These are phyloP conservation scores for Calonectria henricotiae DNA, from an alignment of 2,329 filamentous ascomycete species.

Conservation along the genomic window DNA sequence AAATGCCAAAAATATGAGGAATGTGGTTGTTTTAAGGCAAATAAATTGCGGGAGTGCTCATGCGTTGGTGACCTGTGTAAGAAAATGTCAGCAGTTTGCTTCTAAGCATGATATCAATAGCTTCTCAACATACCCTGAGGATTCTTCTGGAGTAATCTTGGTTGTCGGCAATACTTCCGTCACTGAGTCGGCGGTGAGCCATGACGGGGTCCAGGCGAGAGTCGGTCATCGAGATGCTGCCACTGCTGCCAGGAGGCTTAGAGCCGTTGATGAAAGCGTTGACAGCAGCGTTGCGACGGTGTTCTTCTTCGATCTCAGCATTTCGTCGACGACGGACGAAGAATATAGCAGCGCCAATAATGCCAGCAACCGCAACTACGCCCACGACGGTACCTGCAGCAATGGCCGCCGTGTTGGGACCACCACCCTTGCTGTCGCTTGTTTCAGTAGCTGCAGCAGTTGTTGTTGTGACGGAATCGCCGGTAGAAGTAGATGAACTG, in stretches of 20 bases:
- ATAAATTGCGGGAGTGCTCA: constrained; percentile 57
- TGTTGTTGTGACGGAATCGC: constrained; percentile 13
- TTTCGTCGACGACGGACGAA: constrained; percentile 84
- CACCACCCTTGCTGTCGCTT: constrained; percentile 52
- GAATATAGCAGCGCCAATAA: constrained; percentile 80
- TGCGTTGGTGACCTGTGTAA: constrained; percentile 72
- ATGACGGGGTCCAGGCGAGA: constrained; percentile 90
- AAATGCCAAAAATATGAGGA: constrained; percentile 58
- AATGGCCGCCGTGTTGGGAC: constrained; percentile 85
- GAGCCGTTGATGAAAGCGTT: constrained; percentile 81
- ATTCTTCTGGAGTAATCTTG: constrained; percentile 97
- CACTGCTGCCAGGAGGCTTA: constrained; percentile 76
- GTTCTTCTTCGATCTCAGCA: constrained; percentile 86
- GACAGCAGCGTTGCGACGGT: constrained; percentile 85
- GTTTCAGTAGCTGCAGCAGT: constrained; percentile 43
- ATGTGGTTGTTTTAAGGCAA: constrained; percentile 39
- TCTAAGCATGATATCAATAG: background rate
- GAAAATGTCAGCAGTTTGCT: constrained; percentile 38
- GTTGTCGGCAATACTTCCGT: constrained; percentile 97
- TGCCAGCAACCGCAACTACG: constrained; percentile 78
- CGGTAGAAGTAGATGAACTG: background rate
- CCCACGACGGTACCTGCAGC: constrained; percentile 91
- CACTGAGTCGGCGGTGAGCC: constrained; percentile 87
- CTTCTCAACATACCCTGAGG: constrained; percentile 81
- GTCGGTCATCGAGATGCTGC: constrained; percentile 82